phyloP scores from a whole-genome alignment of 345 rosid genomes.

The Rhodamnia argentea region DNA sequence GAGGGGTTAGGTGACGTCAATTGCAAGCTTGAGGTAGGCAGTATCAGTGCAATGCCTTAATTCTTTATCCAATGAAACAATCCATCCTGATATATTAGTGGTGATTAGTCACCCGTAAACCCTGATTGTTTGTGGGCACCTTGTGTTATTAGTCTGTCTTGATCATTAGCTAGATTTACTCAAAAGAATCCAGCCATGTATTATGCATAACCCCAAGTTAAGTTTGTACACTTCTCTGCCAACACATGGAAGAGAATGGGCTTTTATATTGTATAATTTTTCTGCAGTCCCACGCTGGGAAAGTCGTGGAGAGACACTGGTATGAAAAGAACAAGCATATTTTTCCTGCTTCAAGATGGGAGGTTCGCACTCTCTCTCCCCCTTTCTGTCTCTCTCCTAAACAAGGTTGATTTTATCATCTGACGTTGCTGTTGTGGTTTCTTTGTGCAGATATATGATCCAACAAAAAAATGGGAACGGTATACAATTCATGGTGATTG shows the following conservation, averaged over 20 bases:
- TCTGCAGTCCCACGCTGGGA: slow-evolving; percentile 93
- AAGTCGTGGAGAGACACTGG: slow-evolving; percentile 99
- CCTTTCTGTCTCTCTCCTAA: background rate
- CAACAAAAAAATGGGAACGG: slow-evolving; percentile 87
- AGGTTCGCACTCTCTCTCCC: slow-evolving; percentile 27
- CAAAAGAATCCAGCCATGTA: background rate
- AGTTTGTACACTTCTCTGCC: background rate
- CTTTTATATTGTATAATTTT: background rate
- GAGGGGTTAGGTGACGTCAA: background rate
- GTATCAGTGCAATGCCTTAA: background rate
- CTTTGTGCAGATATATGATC: slow-evolving; percentile 64
- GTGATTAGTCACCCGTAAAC: background rate
- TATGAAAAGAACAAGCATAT: slow-evolving; percentile 98
- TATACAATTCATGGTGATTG: slow-evolving; percentile 93
- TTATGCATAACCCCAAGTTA: background rate
- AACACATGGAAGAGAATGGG: background rate
- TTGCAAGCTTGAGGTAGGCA: background rate
- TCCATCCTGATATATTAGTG: background rate
- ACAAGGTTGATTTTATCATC: background rate
- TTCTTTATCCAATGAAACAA: background rate
- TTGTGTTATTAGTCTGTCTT: background rate
- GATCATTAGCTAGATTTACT: background rate
- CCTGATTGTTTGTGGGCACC: background rate
- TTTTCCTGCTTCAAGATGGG: slow-evolving; percentile 99
- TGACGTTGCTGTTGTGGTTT: background rate